Base-by-base conservation (phyloP, 257 asterid genomes). In the Misopates orontium region DNA sequence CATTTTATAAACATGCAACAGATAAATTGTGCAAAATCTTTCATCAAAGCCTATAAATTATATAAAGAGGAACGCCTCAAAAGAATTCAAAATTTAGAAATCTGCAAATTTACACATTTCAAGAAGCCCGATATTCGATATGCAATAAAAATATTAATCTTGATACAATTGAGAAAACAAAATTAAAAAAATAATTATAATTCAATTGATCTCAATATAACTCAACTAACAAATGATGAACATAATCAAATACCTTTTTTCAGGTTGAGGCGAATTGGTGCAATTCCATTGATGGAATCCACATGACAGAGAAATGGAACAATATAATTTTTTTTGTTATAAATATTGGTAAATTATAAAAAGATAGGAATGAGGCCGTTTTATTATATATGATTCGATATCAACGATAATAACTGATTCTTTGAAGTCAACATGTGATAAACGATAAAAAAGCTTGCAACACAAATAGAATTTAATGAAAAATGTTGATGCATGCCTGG, bases 351-450 rank as follows among this genome's bases (percentile, higher is more conserved):
- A 28, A 36, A 36, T 28, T 28, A 28, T 28, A 70, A 24, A 44
- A 28, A 67, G 75, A 60, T 62, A 61, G 64, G 56, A 69, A 52
- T 62, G 41, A 54, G 73, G 68, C 71, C 68, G 59, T 67, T 76
- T 60, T 61, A n/a, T n/a, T n/a, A n/a, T 65, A 4, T 40, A 55
- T 68, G 20, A 24, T 59, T 52, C 42, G 45, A 31, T 45, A 69
- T 48, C 66, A 69, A 60, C 44, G 52, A 71, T 61, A 55, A 39
- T 39, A 68, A 71, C 68, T 71, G 63, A 22, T 75, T 60, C 44
- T 48, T 55, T 60, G 25, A 64, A 62, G 39, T 56, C 45, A 55
- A 8, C 52, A 19, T 60, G 42, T 36, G 42, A 36, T 9, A 36
- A 36, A 36, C 42, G 42, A 36, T 36, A 36, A 36, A 36, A 36